phyloP scores from a whole-genome alignment of 139 green algal genomes.

The Trebouxia sp. region DNA sequence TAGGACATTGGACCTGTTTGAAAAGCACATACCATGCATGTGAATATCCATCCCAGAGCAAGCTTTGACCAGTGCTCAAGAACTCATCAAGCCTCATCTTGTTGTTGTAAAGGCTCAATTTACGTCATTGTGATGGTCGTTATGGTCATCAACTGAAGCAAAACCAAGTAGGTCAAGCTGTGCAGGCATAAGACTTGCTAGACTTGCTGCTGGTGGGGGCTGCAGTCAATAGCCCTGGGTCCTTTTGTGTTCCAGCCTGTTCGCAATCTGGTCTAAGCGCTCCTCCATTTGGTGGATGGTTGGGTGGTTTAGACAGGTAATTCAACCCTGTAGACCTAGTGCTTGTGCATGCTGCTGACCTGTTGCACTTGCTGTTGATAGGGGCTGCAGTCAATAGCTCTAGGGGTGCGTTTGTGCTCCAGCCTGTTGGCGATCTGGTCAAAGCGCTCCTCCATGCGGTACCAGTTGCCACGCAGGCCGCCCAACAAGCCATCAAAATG shows the following conservation, averaged over 20 bases:
- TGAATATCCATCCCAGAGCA: too few relatives aligned
- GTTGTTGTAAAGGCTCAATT: background rate
- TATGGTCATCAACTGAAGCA: too few relatives aligned
- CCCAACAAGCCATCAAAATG: background rate
- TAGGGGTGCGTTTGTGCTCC: constrained; percentile 5
- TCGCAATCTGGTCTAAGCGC: too few relatives aligned
- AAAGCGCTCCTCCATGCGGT: constrained; percentile 3
- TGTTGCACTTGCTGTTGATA: constrained; percentile 22
- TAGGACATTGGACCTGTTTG: too few relatives aligned
- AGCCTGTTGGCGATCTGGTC: constrained; percentile 16
- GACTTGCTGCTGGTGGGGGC: constrained; percentile 22
- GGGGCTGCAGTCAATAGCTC: constrained; percentile 20
- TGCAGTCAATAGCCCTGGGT: constrained; percentile 24
- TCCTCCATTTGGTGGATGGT: too few relatives aligned
- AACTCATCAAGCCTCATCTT: background rate
- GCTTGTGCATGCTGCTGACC: too few relatives aligned
- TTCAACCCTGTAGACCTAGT: too few relatives aligned
- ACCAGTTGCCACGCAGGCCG: constrained; percentile 6
- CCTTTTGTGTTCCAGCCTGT: constrained; percentile 1
- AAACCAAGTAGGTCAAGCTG: too few relatives aligned
- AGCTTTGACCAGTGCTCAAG: too few relatives aligned
- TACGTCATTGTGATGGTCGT: too few relatives aligned
- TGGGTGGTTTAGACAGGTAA: too few relatives aligned
- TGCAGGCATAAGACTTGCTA: background rate
- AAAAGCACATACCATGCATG: background rate